Evolutionary conservation across 192 early-diverging fungal genomes (phyloP).

Genomic region (Podila epigama): DNA sequence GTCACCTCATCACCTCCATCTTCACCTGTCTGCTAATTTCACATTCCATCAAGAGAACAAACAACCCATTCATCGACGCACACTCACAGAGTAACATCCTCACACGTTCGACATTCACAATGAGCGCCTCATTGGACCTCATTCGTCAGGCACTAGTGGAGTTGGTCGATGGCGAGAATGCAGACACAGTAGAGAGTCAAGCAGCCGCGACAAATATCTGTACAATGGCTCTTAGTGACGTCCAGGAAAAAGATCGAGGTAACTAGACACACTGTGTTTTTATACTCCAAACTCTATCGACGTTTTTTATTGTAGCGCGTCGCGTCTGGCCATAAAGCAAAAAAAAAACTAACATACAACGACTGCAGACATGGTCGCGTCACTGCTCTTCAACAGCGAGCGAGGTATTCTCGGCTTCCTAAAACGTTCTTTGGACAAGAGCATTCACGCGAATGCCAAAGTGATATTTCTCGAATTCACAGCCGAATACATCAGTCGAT

Average conservation of each 20-base stretch:
- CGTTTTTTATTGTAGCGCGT: too few species aligned
- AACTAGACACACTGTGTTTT: neutral
- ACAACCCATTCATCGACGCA: too few species aligned
- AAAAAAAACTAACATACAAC: neutral
- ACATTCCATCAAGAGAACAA: too few species aligned
- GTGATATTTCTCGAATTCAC: conserved; percentile 55
- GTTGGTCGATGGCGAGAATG: conserved; percentile 32
- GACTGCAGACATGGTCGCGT: conserved; percentile 51
- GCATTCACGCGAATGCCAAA: conserved; percentile 33
- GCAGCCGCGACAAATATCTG: conserved; percentile 43
- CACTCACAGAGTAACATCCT: neutral
- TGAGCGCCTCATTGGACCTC: conserved; percentile 38
- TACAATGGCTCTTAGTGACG: conserved; percentile 34
- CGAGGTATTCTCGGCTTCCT: conserved; percentile 56
- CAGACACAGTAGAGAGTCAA: conserved; percentile 38
- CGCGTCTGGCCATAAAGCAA: too few species aligned
- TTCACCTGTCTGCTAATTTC: neutral
- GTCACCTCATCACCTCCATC: neutral
- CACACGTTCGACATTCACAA: neutral
- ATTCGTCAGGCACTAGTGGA: conserved; percentile 45
- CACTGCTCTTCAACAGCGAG: conserved; percentile 52
- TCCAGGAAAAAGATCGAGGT: conserved; percentile 31
- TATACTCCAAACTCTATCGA: neutral
- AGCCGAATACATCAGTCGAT: conserved; percentile 47
- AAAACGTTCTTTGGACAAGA: conserved; percentile 28